Base-by-base conservation (phyloP, 202 grass and related monocot species). In the Saccharum hybrid region DNA sequence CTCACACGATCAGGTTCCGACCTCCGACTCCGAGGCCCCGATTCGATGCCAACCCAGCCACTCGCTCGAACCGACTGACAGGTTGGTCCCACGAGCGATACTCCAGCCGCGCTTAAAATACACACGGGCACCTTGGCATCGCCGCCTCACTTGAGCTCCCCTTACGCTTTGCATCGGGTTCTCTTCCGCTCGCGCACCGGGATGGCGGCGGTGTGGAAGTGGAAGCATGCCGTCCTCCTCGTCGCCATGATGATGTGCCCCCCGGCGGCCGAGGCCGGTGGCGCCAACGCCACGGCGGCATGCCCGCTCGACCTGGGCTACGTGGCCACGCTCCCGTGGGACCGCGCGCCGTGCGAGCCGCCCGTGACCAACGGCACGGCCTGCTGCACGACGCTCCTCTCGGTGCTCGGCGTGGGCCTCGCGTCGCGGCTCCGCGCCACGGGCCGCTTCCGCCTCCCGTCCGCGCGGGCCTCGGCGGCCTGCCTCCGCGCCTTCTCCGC, bases 271-370 rank as follows among this genome's bases (percentile, higher is more conserved):
- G 0, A 5, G 64, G 51, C n/a, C 2, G 22, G 21, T 34, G 8
- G 23, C 69, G 69, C 22, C 2, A 72, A 49, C 69, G 45, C 42
- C 2, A 72, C 80, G 62, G 63, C 76, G 23, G 11, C 77, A 57
- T 98, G 95, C 68, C 96, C 87, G 62, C 80, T 98, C 34, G 87
- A 95, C 76, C 78, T 98, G 48, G 78, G 83, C 66, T 98, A 96
- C 87, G 93, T 98, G 73, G 19, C 70, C 1, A 89, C 89, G 51
- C 90, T 92, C 89, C 91, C 89, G 6, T 98, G 93, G 93, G 93
- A 98, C 80, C 65, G 19, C 38, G 10, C 85, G 54, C 70, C 87
- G 70, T 98, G 96, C 81, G 1, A 2, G 51, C 87, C 84, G 43
- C 22, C 77, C 65, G 51, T 83, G 62, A 10, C 77, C 12, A 96